Conservation (phyloP, 805 yeast species). For the Barnettozyma sp. region DNA sequence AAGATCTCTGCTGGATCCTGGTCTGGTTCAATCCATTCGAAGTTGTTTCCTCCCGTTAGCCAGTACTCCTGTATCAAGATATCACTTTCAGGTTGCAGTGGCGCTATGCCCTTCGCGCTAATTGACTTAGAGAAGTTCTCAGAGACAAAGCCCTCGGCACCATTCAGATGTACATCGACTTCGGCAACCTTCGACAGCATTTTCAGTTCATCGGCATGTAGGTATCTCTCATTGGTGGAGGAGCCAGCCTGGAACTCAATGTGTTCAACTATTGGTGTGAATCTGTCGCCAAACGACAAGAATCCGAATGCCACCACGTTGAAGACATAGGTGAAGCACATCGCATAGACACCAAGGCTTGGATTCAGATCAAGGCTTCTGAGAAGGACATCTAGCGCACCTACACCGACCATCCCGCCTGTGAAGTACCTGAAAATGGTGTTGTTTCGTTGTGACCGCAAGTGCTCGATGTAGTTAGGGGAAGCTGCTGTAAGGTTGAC, state of each 20-base stretch:
- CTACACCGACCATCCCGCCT: constrained; percentile 31
- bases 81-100: constrained; percentile 53
- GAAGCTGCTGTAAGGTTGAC: constrained; percentile 59
- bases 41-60: constrained; percentile 82
- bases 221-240: constrained; percentile 54
- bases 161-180: constrained; percentile 37
- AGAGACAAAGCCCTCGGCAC: constrained; percentile 17
- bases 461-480: constrained; percentile 36
- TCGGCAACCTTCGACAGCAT: constrained; percentile 61
- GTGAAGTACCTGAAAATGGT: constrained; percentile 29
- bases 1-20: constrained; percentile 73
- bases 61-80: constrained; percentile 72
- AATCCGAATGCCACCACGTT: constrained; percentile 43
- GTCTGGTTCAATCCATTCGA: constrained; percentile 87
- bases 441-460: constrained; percentile 29
- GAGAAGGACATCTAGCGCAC: constrained; percentile 41
- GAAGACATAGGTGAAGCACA: constrained; percentile 42
- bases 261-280: constrained; percentile 46
- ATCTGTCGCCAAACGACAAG: constrained; percentile 41
- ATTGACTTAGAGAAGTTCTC: constrained; percentile 12
- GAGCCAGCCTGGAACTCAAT: constrained; percentile 62
- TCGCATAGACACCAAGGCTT: constrained; percentile 32
- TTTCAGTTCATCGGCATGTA: constrained; percentile 60
- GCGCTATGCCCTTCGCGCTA: constrained; percentile 8
- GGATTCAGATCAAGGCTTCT: constrained; percentile 20